These are phyloP conservation scores for Nakazawaea peltata DNA, from an alignment of 805 yeast genomes.

Conservation along the genomic window DNA sequence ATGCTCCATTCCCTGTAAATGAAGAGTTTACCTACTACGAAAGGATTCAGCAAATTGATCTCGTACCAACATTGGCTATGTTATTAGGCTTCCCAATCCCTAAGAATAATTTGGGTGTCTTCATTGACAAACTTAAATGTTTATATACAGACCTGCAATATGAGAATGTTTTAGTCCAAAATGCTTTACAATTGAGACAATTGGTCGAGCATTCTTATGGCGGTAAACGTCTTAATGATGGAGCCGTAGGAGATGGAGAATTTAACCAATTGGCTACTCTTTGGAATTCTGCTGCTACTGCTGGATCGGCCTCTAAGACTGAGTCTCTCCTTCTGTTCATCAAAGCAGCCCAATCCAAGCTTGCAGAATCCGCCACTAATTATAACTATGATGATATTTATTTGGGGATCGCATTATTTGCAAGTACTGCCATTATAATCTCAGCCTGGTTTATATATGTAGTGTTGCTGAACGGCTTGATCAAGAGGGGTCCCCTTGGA, in stretches of 20 bases:
- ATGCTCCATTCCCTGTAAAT: conserved; percentile 30
- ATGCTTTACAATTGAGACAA: conserved; percentile 47
- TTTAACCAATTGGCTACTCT: conserved; percentile 10
- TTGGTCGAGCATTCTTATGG: conserved; percentile 35
- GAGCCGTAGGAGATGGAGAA: not conserved
- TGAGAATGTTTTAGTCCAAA: conserved; percentile 36
- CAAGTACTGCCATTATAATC: conserved; percentile 22
- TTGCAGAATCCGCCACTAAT: conserved; percentile 61
- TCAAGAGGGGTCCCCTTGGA: too few relatives aligned
- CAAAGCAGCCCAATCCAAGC: conserved; percentile 33
- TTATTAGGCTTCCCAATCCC: conserved; percentile 63
- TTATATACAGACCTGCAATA: conserved; percentile 34
- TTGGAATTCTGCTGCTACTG: conserved; percentile 1
- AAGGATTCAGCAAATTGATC: conserved; percentile 56
- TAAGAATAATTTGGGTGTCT: conserved; percentile 63
- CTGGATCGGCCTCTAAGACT: too few relatives aligned
- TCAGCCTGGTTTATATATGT: conserved; percentile 16
- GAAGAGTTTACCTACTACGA: conserved; percentile 45
- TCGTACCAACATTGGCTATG: conserved; percentile 62
- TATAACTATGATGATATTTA: conserved; percentile 51
- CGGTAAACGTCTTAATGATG: conserved; percentile 6
- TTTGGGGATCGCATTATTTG: conserved; percentile 28
- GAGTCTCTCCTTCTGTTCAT: conserved; percentile 29
- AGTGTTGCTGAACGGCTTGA: conserved; percentile 10
- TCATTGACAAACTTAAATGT: conserved; percentile 49